Base-by-base conservation (phyloP, 768 basidiomycete species). In the Amylocystis lapponica region DNA sequence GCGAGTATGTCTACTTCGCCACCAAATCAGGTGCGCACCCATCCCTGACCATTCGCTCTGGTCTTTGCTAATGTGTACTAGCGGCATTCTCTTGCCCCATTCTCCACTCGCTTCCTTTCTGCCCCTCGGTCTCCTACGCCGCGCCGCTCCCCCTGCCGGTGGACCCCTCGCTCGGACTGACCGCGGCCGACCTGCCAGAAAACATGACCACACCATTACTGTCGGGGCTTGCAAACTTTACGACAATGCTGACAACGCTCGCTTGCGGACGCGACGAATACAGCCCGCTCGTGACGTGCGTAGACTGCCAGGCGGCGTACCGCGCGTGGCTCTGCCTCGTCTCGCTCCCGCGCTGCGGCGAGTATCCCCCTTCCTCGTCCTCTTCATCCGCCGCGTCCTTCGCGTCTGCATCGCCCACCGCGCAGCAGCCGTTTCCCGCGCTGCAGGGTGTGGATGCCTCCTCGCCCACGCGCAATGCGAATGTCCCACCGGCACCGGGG, bases 251-350 rank as follows among this genome's bases (percentile, higher is more conserved):
- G 8, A 71, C 75, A 25, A 85, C 83, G 3, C 78, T 81, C 47
- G 76, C 87, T 1, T 93, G 91, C 57, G 86, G 86, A 14, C 75
- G 86, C 22, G 88, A 91, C 56, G 56, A 69, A 42, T 94, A 90
- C 65, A 90, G 86, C 5, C 83, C 85, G 0, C 61, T 91, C 17
- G 77, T 86, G 21, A 76, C 78, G 3, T 94, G 91, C 55, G 70
- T 75, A 12, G 82, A 86, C 58, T 93, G 90, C 54, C 76, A 82
- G 49, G 61, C 61, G 17, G 78, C 77, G 19, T 94, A 93, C 59
- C 74, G 83, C 26, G 68, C 66, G 26, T 94, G 88, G 88, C 72
- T 86, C 26, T 94, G 91, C 62, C 59, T 77, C 17, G 64, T 83
- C 13, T 78, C 81, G 8, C 74, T 94, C 55, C 78, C 86, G 12